Evolutionary conservation across 768 basidiomycete species (phyloP).

Genomic region (Kwoniella europaea): DNA sequence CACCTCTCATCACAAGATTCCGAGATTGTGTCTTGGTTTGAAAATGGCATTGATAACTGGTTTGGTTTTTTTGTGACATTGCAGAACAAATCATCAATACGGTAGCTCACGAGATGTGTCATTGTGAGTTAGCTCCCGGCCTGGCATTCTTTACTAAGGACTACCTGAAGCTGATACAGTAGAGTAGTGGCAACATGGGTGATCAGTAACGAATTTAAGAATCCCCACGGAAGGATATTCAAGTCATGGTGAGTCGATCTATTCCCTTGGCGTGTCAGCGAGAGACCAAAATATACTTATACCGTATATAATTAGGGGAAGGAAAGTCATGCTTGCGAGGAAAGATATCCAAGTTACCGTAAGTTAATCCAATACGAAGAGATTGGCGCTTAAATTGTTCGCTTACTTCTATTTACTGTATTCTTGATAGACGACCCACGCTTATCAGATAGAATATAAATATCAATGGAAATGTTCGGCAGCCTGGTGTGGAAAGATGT

Average conservation of each 20-base stretch:
- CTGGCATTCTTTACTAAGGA: background rate
- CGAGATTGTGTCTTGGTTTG: background rate
- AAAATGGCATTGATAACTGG: background rate
- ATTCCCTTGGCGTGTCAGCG: background rate
- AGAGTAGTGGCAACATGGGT: constrained; percentile 74
- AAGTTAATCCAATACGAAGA: constrained; percentile 11
- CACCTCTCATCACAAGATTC: no score
- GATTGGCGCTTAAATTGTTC: background rate
- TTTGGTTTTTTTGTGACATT: background rate
- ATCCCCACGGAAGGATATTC: constrained; percentile 74
- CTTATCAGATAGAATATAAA: constrained; percentile 60
- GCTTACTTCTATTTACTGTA: background rate
- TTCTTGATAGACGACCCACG: constrained; percentile 56
- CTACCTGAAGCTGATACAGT: background rate
- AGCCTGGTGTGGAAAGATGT: constrained; percentile 55
- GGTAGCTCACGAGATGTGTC: constrained; percentile 89
- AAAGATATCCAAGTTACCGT: constrained; percentile 73
- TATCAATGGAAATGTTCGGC: constrained; percentile 52
- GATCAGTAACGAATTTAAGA: constrained; percentile 71
- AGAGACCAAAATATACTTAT: constrained; percentile 8
- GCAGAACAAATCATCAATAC: constrained; percentile 80
- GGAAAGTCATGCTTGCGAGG: constrained; percentile 69
- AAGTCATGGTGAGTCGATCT: constrained; percentile 67
- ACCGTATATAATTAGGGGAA: constrained; percentile 64
- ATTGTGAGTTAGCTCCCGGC: constrained; percentile 58